Evolutionary conservation across 148 eudicot species (phyloP).

Genomic region (Spergularia marina): DNA sequence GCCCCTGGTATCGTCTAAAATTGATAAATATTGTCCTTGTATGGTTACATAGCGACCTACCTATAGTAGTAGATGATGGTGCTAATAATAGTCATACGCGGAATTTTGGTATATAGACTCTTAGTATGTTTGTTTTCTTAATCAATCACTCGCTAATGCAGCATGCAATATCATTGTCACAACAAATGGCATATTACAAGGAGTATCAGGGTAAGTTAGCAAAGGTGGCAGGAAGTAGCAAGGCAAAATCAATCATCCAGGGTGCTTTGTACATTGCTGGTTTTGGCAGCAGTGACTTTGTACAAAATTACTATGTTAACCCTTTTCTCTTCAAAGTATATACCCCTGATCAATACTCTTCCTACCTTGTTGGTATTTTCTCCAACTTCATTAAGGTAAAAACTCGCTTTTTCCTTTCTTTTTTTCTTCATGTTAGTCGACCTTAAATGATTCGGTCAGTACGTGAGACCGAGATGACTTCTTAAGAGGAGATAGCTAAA

Average conservation of each 20-base stretch:
- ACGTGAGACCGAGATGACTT: not conserved
- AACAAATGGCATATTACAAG: slow-evolving; percentile 69
- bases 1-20: no score
- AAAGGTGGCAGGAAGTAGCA: slow-evolving; percentile 53
- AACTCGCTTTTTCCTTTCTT: not conserved
- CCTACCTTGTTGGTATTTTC: slow-evolving; percentile 58
- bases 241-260: slow-evolving; percentile 60
- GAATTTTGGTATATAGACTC: not conserved
- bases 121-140: no score
- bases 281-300: slow-evolving; percentile 79
- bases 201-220: slow-evolving; percentile 77
- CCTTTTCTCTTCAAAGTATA: slow-evolving; percentile 61
- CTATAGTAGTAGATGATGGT: not conserved
- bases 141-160: slow-evolving; percentile 28
- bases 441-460: not conserved
- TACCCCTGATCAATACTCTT: slow-evolving; percentile 72
- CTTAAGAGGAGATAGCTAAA: not conserved
- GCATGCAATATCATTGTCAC: slow-evolving; percentile 82
- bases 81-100: not conserved
- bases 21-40: no score
- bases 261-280: slow-evolving; percentile 59
- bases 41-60: no score
- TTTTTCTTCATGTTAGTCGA: not conserved
- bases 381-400: slow-evolving; percentile 60
- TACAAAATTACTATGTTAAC: slow-evolving; percentile 82